Evolutionary conservation across 148 eudicot species (phyloP).

Genomic region (Rhododendron kiyosumense): DNA sequence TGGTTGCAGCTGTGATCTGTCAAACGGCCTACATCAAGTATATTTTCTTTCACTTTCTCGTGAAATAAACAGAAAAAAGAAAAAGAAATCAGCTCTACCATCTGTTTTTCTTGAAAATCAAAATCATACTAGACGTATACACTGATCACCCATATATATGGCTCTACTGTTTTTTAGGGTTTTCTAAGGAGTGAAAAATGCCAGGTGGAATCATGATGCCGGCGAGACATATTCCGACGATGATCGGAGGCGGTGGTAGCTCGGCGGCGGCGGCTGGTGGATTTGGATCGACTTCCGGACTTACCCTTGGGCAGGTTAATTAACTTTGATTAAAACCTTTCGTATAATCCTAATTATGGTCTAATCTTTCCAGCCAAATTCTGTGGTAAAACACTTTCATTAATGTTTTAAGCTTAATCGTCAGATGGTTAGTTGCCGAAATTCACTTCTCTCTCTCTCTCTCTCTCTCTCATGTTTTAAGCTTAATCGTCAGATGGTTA

Average conservation of each 20-base stretch:
- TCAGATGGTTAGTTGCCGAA: too few relatives aligned
- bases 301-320: conserved; percentile 6
- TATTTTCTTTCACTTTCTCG: conserved; percentile 5
- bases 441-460: too few relatives aligned
- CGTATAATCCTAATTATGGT: neutral
- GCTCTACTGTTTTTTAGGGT: neutral
- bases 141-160: neutral
- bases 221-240: neutral
- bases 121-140: neutral
- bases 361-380: neutral
- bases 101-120: neutral
- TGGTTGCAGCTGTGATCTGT: neutral
- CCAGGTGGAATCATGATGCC: conserved; percentile 9
- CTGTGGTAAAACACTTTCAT: neutral
- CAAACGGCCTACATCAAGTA: neutral
- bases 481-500: too few relatives aligned
- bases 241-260: neutral
- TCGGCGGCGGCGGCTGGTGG: neutral
- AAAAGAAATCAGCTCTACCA: neutral
- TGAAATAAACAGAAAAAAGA: neutral
- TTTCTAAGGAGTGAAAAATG: conserved; percentile 1
- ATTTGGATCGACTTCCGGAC: conserved; percentile 5
- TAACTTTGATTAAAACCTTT: neutral
- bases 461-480: too few relatives aligned
- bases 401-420: neutral